Conservation (phyloP, 2,329 filamentous ascomycete genomes). For the Ampelomyces quisqualis region DNA sequence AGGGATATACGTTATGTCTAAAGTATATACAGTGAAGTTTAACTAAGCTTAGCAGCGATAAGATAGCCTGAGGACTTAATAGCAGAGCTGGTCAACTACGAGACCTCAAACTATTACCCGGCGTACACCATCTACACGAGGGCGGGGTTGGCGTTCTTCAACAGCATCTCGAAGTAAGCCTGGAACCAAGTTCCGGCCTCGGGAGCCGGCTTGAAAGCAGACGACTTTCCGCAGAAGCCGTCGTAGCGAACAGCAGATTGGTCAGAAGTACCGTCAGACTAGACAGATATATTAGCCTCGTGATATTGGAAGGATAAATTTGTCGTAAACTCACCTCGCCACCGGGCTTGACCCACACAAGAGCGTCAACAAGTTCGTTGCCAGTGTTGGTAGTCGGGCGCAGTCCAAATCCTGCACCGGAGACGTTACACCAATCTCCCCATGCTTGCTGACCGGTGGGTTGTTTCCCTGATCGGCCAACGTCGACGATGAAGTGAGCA, state of each 20-base stretch:
- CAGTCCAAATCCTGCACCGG: constrained; percentile 63
- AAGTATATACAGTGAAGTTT: constrained; percentile 1
- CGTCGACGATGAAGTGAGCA: constrained; percentile 57
- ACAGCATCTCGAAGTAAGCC: constrained; percentile 44
- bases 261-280: constrained; percentile 50
- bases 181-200: constrained; percentile 70
- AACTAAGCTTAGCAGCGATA: background rate
- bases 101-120: no score
- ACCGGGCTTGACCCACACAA: constrained; percentile 72
- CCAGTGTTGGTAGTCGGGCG: constrained; percentile 65
- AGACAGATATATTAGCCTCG: constrained; percentile 1
- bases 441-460: constrained; percentile 57
- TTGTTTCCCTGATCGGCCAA: constrained; percentile 62
- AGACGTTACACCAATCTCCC: constrained; percentile 70
- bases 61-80: background rate
- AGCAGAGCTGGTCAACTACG: constrained; percentile 1
- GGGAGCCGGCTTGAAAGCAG: constrained; percentile 63
- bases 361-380: constrained; percentile 61
- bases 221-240: constrained; percentile 55
- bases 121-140: constrained; percentile 22
- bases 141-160: constrained; percentile 39
- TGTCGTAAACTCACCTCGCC: constrained; percentile 42
- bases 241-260: constrained; percentile 54
- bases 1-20: background rate
- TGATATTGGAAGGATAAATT: background rate